Percentiles rank a stretch among this genome's conserved stretches.
phyloP scores from a whole-genome alignment of 192 early-diverging fungal genomes.

The Podochytrium sp. region DNA sequence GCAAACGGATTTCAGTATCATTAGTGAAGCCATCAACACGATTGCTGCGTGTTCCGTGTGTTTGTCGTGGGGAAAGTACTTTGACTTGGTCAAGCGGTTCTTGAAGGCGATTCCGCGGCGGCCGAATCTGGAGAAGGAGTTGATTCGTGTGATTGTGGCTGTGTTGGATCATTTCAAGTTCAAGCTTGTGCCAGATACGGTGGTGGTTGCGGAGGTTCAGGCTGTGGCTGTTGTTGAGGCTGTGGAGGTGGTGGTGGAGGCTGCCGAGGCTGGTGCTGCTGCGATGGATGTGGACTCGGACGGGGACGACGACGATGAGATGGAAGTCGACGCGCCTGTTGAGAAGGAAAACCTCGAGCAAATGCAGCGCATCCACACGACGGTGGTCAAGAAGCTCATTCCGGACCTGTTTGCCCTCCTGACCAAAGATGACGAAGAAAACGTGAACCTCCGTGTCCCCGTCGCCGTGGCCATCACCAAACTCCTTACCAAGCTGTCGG shows the following conservation, averaged over 20 bases:
- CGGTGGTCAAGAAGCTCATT: constrained; percentile 75
- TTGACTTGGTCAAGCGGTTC: constrained; percentile 73
- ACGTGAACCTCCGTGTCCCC: constrained; percentile 79
- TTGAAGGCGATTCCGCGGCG: constrained; percentile 66
- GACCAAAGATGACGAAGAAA: constrained; percentile 69
- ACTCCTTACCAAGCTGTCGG: constrained; percentile 81
- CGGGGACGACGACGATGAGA: constrained; percentile 46
- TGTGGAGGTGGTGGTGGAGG: constrained; percentile 35
- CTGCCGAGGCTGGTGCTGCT: constrained; percentile 9
- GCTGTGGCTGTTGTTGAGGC: constrained; percentile 21
- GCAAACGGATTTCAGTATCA: constrained; percentile 71
- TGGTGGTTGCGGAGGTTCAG: not conserved
- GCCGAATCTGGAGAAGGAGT: constrained; percentile 77
- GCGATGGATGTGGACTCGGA: constrained; percentile 40
- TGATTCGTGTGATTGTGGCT: constrained; percentile 78
- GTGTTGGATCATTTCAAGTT: constrained; percentile 94
- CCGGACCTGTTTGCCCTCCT: constrained; percentile 83
- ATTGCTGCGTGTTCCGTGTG: constrained; percentile 70
- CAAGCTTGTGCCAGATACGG: constrained; percentile 55
- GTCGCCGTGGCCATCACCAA: constrained; percentile 84
- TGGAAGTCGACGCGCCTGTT: constrained; percentile 32
- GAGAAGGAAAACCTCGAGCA: constrained; percentile 30
- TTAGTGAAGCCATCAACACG: constrained; percentile 80
- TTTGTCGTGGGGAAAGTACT: constrained; percentile 88
- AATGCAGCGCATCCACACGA: constrained; percentile 65